A percentile compares a stretch with the other conserved stretches of the same genome.
phyloP scores from a whole-genome alignment of 495 filamentous ascomycete genomes.

The Xylaria grammica region DNA sequence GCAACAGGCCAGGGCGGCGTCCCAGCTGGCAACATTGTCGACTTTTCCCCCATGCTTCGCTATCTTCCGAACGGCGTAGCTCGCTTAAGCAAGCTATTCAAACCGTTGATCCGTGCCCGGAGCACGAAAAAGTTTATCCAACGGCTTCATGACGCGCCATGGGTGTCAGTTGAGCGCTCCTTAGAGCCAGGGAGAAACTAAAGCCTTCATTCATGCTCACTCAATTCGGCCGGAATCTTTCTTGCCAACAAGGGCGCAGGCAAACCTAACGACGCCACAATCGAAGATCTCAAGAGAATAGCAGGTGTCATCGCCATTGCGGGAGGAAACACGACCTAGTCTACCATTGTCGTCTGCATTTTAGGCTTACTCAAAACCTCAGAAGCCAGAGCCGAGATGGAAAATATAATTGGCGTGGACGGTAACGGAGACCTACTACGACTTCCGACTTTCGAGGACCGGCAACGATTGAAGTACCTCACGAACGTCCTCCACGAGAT shows the following conservation, averaged over 20 bases:
- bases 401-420: conserved; percentile 53
- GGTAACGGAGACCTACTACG: conserved; percentile 25
- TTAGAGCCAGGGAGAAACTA: not conserved
- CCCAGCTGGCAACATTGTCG: conserved; percentile 49
- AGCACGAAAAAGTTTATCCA: conserved; percentile 12
- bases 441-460: conserved; percentile 57
- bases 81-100: conserved; percentile 14
- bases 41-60: conserved; percentile 42
- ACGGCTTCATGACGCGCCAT: conserved; percentile 31
- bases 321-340: conserved; percentile 52
- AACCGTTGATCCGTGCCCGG: conserved; percentile 15
- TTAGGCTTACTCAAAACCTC: conserved; percentile 49
- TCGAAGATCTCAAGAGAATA: conserved; percentile 56
- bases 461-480: conserved; percentile 57
- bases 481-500: conserved; percentile 60
- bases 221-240: conserved; percentile 28
- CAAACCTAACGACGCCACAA: conserved; percentile 42
- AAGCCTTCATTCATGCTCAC: conserved; percentile 30
- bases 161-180: conserved; percentile 1
- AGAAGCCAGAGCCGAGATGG: conserved; percentile 64
- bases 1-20: conserved; percentile 51
- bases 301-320: conserved; percentile 56
- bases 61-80: conserved; percentile 30
- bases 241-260: conserved; percentile 26
- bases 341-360: conserved; percentile 46